Conservation (phyloP, 2,329 filamentous ascomycete genomes). For the Colletotrichum orbiculare region DNA sequence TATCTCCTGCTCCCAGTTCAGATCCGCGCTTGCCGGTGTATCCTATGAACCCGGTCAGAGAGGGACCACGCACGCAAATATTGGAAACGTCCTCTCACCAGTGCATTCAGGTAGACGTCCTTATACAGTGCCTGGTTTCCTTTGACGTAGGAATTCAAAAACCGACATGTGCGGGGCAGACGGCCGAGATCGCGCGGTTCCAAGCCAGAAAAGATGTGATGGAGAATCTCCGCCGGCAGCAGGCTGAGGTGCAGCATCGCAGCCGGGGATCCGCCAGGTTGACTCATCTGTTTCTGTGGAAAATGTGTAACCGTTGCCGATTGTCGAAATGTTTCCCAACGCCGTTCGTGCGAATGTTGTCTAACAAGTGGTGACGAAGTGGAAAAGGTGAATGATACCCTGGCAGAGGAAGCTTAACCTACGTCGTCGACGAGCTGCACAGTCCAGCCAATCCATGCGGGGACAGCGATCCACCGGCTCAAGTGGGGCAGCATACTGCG, state of each 20-base stretch:
- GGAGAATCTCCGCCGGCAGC: conserved; percentile 72
- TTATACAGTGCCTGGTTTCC: conserved; percentile 70
- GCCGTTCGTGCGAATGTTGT: not conserved
- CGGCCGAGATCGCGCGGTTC: conserved; percentile 65
- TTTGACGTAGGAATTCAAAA: conserved; percentile 64
- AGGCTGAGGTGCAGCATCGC: conserved; percentile 28
- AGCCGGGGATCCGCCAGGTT: conserved; percentile 2
- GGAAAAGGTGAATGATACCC: not conserved
- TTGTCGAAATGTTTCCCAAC: not conserved
- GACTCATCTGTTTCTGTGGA: conserved; percentile 5
- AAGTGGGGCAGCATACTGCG: conserved; percentile 4
- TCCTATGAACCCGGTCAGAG: conserved; percentile 42
- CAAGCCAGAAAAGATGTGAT: conserved; percentile 68
- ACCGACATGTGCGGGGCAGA: conserved; percentile 62
- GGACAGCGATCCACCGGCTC: not conserved
- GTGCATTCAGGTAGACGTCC: conserved; percentile 67
- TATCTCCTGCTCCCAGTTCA: conserved; percentile 57
- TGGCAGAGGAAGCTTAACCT: conserved; percentile 28
- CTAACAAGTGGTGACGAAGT: conserved; percentile 1
- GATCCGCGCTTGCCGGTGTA: conserved; percentile 45
- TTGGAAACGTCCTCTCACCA: conserved; percentile 54
- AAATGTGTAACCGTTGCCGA: not conserved
- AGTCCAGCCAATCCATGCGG: conserved; percentile 16
- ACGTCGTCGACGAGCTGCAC: conserved; percentile 23
- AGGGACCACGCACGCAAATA: not conserved